phyloP scores from a whole-genome alignment of 495 filamentous ascomycete genomes.

The Bacidia gigantensis region DNA sequence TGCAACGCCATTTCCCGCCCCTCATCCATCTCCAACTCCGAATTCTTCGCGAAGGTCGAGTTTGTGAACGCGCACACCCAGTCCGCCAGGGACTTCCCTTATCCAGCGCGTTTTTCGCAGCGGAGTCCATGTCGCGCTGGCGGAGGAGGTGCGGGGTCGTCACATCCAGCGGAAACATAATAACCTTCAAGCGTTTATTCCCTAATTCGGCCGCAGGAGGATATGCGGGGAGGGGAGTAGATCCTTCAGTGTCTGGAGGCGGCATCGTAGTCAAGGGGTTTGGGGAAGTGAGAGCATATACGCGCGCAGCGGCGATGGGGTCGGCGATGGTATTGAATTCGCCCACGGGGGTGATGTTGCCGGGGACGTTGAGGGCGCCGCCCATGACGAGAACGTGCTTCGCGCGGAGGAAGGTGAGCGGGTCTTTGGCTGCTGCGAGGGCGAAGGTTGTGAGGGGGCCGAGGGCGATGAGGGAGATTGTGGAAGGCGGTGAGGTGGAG shows the following conservation, averaged over 20 bases:
- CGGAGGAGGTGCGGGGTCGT: slow-evolving; percentile 62
- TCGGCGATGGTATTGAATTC: slow-evolving; percentile 84
- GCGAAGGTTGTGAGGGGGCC: slow-evolving; percentile 89
- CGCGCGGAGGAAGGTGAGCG: slow-evolving; percentile 70
- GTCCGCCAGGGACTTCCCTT: slow-evolving; percentile 63
- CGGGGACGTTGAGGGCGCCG: slow-evolving; percentile 61
- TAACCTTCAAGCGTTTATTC: slow-evolving; percentile 53
- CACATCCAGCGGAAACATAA: slow-evolving; percentile 78
- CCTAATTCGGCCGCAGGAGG: slow-evolving; percentile 40
- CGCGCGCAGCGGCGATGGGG: slow-evolving; percentile 67
- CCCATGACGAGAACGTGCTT: slow-evolving; percentile 97
- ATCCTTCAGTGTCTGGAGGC: slow-evolving; percentile 26
- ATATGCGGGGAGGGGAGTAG: slow-evolving; percentile 44
- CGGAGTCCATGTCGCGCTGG: slow-evolving; percentile 41
- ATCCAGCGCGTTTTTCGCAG: slow-evolving; percentile 34
- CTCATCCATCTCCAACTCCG: slow-evolving; percentile 36
- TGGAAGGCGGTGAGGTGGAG: slow-evolving; percentile 61
- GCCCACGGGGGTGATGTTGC: slow-evolving; percentile 67
- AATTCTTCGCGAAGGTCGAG: slow-evolving; percentile 59
- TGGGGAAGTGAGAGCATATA: slow-evolving; percentile 81
- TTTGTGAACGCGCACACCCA: slow-evolving; percentile 70
- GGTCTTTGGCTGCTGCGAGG: slow-evolving; percentile 69
- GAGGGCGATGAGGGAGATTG: slow-evolving; percentile 76
- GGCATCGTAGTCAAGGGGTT: slow-evolving; percentile 59
- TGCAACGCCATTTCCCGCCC: slow-evolving; percentile 53